Evolutionary conservation across 2,329 filamentous ascomycete genomes (phyloP).

Genomic region (Alternaria solani): DNA sequence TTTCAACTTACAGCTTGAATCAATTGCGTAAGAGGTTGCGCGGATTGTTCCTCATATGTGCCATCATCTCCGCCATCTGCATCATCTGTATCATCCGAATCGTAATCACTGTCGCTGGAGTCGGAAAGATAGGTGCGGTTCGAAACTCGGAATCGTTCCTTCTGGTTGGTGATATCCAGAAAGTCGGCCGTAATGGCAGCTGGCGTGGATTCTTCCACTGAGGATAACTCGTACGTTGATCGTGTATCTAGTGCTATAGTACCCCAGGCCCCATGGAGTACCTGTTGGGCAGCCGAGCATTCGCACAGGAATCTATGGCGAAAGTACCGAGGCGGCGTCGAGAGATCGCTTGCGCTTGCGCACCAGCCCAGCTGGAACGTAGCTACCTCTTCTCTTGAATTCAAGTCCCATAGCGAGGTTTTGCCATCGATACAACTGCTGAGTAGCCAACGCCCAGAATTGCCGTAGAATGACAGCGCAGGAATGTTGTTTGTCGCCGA

Average conservation of each 20-base stretch:
- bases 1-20: constrained; percentile 1
- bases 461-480: constrained; percentile 66
- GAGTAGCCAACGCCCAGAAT: constrained; percentile 63
- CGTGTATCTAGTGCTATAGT: constrained; percentile 39
- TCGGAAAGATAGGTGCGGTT: neutral
- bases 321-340: constrained; percentile 12
- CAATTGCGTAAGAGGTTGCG: neutral
- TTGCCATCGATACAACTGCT: constrained; percentile 65
- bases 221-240: constrained; percentile 31
- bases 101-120: neutral
- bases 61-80: constrained; percentile 1
- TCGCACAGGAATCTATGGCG: constrained; percentile 12
- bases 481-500: constrained; percentile 61
- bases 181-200: constrained; percentile 13
- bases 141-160: constrained; percentile 15
- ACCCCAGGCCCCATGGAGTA: constrained; percentile 39
- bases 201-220: neutral
- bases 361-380: constrained; percentile 39
- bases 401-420: constrained; percentile 58
- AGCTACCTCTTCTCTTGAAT: constrained; percentile 24
- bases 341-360: constrained; percentile 17
- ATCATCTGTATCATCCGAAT: neutral
- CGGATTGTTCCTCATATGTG: neutral
- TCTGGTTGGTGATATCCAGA: constrained; percentile 17
- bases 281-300: constrained; percentile 14